These are phyloP conservation scores for Xylaria sp. DNA, from an alignment of 2,329 filamentous ascomycete species.

Conservation along the genomic window DNA sequence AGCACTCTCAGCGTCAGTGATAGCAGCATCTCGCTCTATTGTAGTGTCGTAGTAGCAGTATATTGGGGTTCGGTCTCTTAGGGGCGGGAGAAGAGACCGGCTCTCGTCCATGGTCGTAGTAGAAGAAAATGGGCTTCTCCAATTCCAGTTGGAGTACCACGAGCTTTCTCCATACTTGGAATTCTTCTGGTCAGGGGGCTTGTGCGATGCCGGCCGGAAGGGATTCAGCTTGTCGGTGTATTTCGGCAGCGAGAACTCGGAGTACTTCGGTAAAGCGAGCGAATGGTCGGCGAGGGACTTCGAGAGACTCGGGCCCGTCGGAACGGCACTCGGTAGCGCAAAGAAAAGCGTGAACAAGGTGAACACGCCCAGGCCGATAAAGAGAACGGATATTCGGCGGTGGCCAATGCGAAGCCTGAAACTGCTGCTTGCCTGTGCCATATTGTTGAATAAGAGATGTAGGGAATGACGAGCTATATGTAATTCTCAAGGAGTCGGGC, in stretches of 20 bases:
- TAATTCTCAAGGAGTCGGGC: background rate
- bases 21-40: conserved; percentile 68
- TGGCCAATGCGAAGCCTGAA: conserved; percentile 63
- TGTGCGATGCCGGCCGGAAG: conserved; percentile 76
- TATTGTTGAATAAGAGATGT: conserved; percentile 42
- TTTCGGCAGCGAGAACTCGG: conserved; percentile 60
- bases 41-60: conserved; percentile 92
- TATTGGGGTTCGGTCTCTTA: conserved; percentile 75
- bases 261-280: conserved; percentile 60
- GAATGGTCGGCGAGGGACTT: conserved; percentile 61
- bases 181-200: conserved; percentile 78
- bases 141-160: conserved; percentile 92
- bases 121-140: conserved; percentile 90
- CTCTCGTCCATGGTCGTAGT: conserved; percentile 83
- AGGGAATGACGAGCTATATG: background rate
- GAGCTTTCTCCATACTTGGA: conserved; percentile 81
- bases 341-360: conserved; percentile 65
- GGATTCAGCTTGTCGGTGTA: conserved; percentile 66
- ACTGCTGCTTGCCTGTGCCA: conserved; percentile 60
- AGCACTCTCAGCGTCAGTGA: conserved; percentile 78
- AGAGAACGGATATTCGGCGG: conserved; percentile 63
- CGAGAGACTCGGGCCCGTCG: conserved; percentile 61
- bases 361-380: conserved; percentile 63
- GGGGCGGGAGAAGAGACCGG: conserved; percentile 82
- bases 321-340: conserved; percentile 61